Conservation (phyloP, 2,329 filamentous ascomycete genomes). For the Neofusicoccum cordaticola region DNA sequence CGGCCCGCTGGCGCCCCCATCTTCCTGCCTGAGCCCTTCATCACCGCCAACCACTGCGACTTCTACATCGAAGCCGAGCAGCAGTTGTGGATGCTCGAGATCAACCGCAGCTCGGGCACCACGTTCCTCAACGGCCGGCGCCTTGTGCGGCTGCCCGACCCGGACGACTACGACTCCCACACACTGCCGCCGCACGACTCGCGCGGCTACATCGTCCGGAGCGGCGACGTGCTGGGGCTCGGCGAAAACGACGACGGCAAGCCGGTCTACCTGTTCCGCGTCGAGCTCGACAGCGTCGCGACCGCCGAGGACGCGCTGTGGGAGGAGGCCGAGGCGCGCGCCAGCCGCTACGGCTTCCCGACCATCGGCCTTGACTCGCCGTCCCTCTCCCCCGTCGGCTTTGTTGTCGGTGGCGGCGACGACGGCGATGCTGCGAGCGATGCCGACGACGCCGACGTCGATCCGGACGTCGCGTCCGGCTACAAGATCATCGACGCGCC, state of each 20-base stretch:
- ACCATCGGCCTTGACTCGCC: background rate
- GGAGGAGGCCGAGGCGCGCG: constrained; percentile 15
- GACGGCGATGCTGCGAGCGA: background rate
- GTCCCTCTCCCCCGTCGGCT: too few relatives aligned
- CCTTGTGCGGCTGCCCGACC: background rate
- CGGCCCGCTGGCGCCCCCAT: background rate
- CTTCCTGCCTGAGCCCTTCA: background rate
- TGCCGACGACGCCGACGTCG: background rate
- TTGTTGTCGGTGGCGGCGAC: background rate
- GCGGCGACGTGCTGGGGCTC: constrained; percentile 10
- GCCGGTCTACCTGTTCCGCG: background rate
- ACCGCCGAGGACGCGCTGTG: background rate
- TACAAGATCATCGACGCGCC: constrained; percentile 1
- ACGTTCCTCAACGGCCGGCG: constrained; percentile 8
- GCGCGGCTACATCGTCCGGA: background rate
- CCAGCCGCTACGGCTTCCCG: constrained; percentile 18
- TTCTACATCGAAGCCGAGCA: background rate
- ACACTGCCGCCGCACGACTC: background rate
- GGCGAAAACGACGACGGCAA: background rate
- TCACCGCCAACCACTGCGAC: background rate
- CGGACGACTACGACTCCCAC: background rate
- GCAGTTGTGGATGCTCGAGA: background rate
- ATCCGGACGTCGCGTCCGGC: constrained; percentile 19
- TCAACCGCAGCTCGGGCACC: background rate
- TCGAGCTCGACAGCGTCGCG: background rate